A percentile compares a stretch with the other conserved stretches of the same genome.
Evolutionary conservation across 257 asterid species (phyloP).

Genomic region (Solanum chilense): DNA sequence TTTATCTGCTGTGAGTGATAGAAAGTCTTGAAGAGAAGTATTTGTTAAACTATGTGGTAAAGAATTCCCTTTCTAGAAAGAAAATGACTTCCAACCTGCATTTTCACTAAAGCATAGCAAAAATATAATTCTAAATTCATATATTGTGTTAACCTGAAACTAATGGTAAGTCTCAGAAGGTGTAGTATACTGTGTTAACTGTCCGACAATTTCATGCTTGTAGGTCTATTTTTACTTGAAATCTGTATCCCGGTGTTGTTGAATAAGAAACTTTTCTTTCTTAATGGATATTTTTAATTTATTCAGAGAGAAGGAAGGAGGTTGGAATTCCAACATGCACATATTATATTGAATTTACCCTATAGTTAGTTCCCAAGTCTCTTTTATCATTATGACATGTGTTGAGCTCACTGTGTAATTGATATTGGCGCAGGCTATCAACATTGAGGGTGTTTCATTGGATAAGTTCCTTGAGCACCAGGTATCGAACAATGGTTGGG

Average conservation of each 20-base stretch:
- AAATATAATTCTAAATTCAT: not conserved
- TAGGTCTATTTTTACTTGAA: not conserved
- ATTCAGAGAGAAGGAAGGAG: not conserved
- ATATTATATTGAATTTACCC: not conserved
- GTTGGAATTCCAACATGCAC: not conserved
- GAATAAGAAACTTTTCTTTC: not conserved
- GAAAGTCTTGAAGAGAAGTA: not conserved
- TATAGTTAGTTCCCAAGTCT: not conserved
- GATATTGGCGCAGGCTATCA: slow-evolving; percentile 46
- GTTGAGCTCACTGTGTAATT: not conserved
- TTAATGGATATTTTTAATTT: not conserved
- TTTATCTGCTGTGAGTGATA: not conserved
- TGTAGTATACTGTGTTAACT: not conserved
- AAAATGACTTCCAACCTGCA: not conserved
- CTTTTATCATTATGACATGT: not conserved
- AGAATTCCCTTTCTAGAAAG: not conserved
- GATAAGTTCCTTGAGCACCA: slow-evolving; percentile 82
- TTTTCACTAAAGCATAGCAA: not conserved
- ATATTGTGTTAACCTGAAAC: not conserved
- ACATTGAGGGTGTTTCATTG: slow-evolving; percentile 60
- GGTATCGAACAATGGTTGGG: slow-evolving; percentile 50
- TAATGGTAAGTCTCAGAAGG: not conserved
- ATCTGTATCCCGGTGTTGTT: not conserved
- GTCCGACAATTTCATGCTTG: too few species aligned
- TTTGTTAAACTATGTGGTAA: not conserved